These are phyloP conservation scores for Eucalyptus lansdowneana DNA, from an alignment of 345 rosid genomes.

Conservation along the genomic window DNA sequence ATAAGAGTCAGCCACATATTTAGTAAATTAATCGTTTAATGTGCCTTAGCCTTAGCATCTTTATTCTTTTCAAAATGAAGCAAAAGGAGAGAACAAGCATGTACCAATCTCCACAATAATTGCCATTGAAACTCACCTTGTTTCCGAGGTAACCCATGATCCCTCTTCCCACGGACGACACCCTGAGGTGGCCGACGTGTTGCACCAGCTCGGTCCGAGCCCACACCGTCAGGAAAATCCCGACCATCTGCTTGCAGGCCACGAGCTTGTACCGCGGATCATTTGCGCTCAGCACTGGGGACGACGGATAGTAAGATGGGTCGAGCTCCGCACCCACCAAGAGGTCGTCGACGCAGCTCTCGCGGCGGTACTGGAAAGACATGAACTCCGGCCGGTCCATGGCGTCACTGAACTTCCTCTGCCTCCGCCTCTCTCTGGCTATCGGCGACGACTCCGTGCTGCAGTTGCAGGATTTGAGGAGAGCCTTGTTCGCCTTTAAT, in stretches of 20 bases:
- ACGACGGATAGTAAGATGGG: neutral
- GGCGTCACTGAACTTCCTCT: constrained; percentile 29
- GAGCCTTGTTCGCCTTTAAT: constrained; percentile 47
- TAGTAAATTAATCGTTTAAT: too few relatives aligned
- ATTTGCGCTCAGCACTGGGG: constrained; percentile 1
- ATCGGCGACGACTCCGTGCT: constrained; percentile 8
- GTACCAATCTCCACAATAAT: neutral
- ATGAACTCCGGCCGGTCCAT: constrained; percentile 14
- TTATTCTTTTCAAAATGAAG: neutral
- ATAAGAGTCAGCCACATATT: neutral
- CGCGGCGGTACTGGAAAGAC: constrained; percentile 14
- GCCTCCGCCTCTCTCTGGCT: constrained; percentile 18
- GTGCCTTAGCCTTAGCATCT: neutral
- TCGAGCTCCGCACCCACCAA: constrained; percentile 4
- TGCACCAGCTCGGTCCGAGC: constrained; percentile 72
- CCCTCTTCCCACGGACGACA: constrained; percentile 80
- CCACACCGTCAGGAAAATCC: constrained; percentile 88
- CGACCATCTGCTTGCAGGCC: constrained; percentile 94
- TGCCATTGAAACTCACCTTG: constrained; percentile 33
- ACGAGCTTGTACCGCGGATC: constrained; percentile 47
- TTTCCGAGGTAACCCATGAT: constrained; percentile 91
- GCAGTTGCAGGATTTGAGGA: constrained; percentile 82
- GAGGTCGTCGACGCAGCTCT: constrained; percentile 1
- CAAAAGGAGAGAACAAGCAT: neutral
- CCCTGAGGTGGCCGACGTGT: constrained; percentile 76